Evolutionary conservation across 495 filamentous ascomycete species (phyloP).

Genomic region (Neurospora sp.): DNA sequence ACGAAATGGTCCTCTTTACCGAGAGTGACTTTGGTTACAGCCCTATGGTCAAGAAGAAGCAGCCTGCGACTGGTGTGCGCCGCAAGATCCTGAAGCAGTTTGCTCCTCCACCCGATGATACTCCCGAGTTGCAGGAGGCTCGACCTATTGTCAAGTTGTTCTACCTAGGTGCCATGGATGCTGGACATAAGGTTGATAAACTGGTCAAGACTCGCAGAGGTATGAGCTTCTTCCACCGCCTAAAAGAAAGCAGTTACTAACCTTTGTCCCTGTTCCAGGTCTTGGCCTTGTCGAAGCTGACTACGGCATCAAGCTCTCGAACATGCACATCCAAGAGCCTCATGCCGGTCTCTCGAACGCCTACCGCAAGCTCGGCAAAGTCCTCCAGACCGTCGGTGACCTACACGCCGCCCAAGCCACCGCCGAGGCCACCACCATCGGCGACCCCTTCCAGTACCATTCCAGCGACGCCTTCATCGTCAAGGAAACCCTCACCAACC

Average conservation of each 20-base stretch:
- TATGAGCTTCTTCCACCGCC: constrained; percentile 29
- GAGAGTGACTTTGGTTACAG: constrained; percentile 98
- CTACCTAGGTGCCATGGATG: constrained; percentile 90
- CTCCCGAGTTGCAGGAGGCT: constrained; percentile 82
- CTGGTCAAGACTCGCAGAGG: constrained; percentile 87
- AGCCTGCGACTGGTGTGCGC: constrained; percentile 91
- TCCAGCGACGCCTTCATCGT: constrained; percentile 95
- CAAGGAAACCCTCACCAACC: constrained; percentile 97
- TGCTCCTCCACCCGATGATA: constrained; percentile 94
- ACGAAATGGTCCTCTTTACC: constrained; percentile 93
- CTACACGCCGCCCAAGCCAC: constrained; percentile 97
- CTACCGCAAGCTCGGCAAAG: constrained; percentile 89
- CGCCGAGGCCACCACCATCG: constrained; percentile 88
- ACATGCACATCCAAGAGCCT: constrained; percentile 79
- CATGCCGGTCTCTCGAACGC: constrained; percentile 80
- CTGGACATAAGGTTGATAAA: constrained; percentile 88
- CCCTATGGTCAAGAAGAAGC: constrained; percentile 87
- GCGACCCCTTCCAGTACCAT: constrained; percentile 90
- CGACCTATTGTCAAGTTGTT: constrained; percentile 90
- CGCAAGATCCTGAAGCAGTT: constrained; percentile 97
- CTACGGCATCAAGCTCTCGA: constrained; percentile 77
- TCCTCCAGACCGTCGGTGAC: constrained; percentile 86
- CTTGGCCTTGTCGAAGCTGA: constrained; percentile 89
- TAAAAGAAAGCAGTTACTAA: neutral
- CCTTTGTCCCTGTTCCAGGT: constrained; percentile 36